Base-by-base conservation (phyloP, 192 early-diverging fungal genomes). In the Coemansia aciculifera region DNA sequence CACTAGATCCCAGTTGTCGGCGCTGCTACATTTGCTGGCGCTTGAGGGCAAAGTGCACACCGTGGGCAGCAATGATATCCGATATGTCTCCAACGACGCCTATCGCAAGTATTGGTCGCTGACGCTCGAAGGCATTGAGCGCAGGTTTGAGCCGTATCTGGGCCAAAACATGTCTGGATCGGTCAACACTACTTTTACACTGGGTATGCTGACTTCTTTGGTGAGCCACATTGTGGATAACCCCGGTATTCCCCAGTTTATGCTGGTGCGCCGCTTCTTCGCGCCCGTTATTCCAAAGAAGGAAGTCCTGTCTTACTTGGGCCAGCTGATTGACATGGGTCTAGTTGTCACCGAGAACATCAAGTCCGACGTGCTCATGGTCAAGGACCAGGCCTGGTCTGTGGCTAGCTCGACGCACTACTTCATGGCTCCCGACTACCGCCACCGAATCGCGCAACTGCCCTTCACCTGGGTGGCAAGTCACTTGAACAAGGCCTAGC, bases 81-180 rank as follows among this genome's bases (percentile, higher is more conserved):
- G 79, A 15, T 81, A 73, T 32, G 79, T 81, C 17, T 76, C 79
- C 19, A 24, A 43, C 11, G 7, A 24, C 4, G 36, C 31, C 43
- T 81, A 76, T 36, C 9, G 69, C 27, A 52, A 21, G 60, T 49
- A 73, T 56, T 81, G 79, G 79, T 37, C 61, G 13, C 15, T 67
- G 3, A 12, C 17, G 11, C 31, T 71, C 17, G 54, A 62, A 1
- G 69, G 36, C 27, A 24, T 42, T 23, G 62, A 36, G 51, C 46
- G 9, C 61, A 56, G 10, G 3, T 65, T 71, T 66, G 67, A 42
- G 52, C 74, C 79, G 7, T 51, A 63, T 19, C 43, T 81, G 5
- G 79, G 79, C 27, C 71, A 73, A 43, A 81, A 69, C 61, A 32
- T 73, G 37, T 60, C 60, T 6, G 79, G 79, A 37, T 39, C 67